A percentile compares a stretch with the other conserved stretches of the same genome.
Conservation (phyloP, 805 yeast species). For the Metschnikowia arizonensis region DNA sequence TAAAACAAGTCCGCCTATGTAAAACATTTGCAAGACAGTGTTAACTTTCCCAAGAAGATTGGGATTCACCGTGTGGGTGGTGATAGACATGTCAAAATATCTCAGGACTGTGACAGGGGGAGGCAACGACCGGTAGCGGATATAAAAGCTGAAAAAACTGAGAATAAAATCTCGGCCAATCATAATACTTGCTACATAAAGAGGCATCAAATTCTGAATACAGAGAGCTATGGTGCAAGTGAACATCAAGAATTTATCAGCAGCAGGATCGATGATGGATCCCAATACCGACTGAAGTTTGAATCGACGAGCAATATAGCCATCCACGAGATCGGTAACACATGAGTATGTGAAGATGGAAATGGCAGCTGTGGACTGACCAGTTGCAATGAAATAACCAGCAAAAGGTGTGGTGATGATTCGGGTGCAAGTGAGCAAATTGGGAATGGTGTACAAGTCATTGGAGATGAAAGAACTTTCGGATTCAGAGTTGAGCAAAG, state of each 20-base stretch:
- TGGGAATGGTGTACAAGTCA: constrained; percentile 77
- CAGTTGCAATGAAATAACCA: constrained; percentile 70
- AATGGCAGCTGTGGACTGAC: constrained; percentile 61
- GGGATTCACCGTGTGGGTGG: constrained; percentile 85
- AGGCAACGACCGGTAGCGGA: constrained; percentile 70
- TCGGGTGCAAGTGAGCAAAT: constrained; percentile 75
- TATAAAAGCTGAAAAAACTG: constrained; percentile 65
- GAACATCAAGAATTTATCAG: constrained; percentile 88
- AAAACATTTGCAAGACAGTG: constrained; percentile 89
- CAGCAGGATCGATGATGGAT: constrained; percentile 89
- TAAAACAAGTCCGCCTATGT: constrained; percentile 53
- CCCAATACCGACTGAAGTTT: constrained; percentile 80
- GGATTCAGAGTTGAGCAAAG: background rate
- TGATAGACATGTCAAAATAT: constrained; percentile 70
- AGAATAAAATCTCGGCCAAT: constrained; percentile 80
- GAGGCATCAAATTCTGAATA: constrained; percentile 64
- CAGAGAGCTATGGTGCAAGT: constrained; percentile 77
- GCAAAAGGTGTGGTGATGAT: constrained; percentile 79
- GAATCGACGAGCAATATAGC: constrained; percentile 79
- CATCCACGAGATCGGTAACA: constrained; percentile 88
- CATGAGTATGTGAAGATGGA: constrained; percentile 80
- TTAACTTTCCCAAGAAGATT: constrained; percentile 81
- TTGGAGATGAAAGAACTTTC: background rate
- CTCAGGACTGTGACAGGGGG: constrained; percentile 68
- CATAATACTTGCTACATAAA: constrained; percentile 57